Evolutionary conservation across 495 filamentous ascomycete genomes (phyloP), one percentile per base, ranked within the genome.

Genomic region (Hyaloscypha hepaticicola): DNA sequence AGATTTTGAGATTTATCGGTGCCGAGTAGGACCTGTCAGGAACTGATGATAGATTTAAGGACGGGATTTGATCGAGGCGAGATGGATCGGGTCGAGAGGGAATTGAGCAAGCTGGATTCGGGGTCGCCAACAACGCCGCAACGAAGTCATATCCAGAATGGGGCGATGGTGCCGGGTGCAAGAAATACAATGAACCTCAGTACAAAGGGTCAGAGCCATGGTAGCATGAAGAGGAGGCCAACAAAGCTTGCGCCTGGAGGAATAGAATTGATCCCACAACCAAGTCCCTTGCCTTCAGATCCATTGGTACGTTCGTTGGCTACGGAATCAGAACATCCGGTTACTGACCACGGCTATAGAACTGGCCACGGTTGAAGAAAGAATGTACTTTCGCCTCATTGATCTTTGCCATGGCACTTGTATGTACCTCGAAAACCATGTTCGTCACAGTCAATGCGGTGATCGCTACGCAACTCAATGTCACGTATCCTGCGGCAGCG

Each of bases 341-440:
- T 9, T 19, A 16, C 38, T 45, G 19, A 45, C 16, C 0, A 16
- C 19, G 38, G 38, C 4, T 19, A 4, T 58, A 82, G 73, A 84
- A 82, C 71, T 84, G 80, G 82, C 74, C 77, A 8, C 53, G 58
- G 22, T 81, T 77, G 79, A 78, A 77, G 52, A 83, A 82, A 61
- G 77, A 83, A 62, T 60, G 80, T 1, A 78, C 80, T 60, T 76
- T 78, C 22, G 64, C 58, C 25, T 73, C 79, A 2, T 64, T 84
- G 8, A 64, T 82, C 14, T 68, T 78, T 52, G 73, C 75, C 65
- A 75, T 77, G 16, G 75, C 77, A 24, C 51, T 80, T 27, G 72
- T 77, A 1, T 75, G 77, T 0, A 75, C 77, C 5, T 77, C 79
- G 70, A 84, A 83, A 71, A 82, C 79, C n/a, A 75, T 78, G 11